Conservation (phyloP, 306 rosid genomes). For the Malus orientalis region DNA sequence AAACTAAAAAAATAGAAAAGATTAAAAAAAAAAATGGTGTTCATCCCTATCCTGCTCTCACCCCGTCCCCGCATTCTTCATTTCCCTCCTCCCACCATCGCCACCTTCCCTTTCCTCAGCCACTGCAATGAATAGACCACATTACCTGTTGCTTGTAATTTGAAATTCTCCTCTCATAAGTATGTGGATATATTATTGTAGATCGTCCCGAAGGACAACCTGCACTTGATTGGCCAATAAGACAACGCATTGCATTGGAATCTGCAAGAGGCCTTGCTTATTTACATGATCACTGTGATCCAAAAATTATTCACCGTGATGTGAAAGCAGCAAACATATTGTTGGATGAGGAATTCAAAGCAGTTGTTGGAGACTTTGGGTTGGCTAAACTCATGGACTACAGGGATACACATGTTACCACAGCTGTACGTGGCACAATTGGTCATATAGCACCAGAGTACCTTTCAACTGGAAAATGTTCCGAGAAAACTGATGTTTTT, state of each 20-base stretch:
- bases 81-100: no score
- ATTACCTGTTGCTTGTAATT: neutral
- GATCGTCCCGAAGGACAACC: slow-evolving; percentile 50
- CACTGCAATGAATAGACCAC: neutral
- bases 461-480: slow-evolving; percentile 85
- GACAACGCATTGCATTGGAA: slow-evolving; percentile 68
- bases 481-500: slow-evolving; percentile 91
- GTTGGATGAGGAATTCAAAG: slow-evolving; percentile 87
- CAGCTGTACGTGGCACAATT: slow-evolving; percentile 86
- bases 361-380: slow-evolving; percentile 93
- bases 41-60: no score
- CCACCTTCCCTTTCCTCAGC: no score
- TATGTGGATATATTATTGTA: slow-evolving; percentile 16
- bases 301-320: slow-evolving; percentile 89
- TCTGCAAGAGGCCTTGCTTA: slow-evolving; percentile 88
- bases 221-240: slow-evolving; percentile 63
- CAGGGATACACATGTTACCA: slow-evolving; percentile 88
- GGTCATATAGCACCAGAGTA: slow-evolving; percentile 96
- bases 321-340: slow-evolving; percentile 93
- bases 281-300: slow-evolving; percentile 93
- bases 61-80: no score
- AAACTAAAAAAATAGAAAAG: no score
- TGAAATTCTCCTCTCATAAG: neutral
- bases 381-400: slow-evolving; percentile 87
- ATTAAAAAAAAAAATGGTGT: no score